A percentile compares a stretch with the other conserved stretches of the same genome.
phyloP scores from a whole-genome alignment of 805 yeast genomes.

The Zygosaccharomyces bailii region DNA sequence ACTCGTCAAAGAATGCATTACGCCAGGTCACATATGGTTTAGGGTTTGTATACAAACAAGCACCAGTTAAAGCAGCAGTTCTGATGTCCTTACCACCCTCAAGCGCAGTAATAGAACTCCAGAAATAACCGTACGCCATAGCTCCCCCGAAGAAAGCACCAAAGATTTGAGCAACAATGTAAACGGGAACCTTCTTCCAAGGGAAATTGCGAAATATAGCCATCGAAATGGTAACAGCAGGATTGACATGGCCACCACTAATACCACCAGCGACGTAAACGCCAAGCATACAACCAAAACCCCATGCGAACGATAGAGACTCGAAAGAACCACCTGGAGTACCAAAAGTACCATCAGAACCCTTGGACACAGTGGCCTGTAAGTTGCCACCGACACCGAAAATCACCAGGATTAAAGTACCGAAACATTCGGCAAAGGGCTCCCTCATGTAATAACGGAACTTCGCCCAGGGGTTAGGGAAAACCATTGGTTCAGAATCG shows the following conservation, averaged over 20 bases:
- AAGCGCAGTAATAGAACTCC: conserved; percentile 29
- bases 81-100: conserved; percentile 20
- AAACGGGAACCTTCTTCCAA: conserved; percentile 43
- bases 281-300: conserved; percentile 46
- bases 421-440: conserved; percentile 46
- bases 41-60: conserved; percentile 44
- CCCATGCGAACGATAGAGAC: conserved; percentile 44
- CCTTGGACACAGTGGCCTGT: conserved; percentile 37
- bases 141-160: conserved; percentile 46
- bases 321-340: conserved; percentile 37
- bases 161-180: conserved; percentile 42
- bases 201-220: conserved; percentile 47
- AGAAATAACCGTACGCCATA: conserved; percentile 42
- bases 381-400: conserved; percentile 47
- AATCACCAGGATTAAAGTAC: conserved; percentile 40
- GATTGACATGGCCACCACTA: conserved; percentile 49
- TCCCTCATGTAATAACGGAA: conserved; percentile 32
- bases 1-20: conserved; percentile 44
- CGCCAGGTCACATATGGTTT: conserved; percentile 35
- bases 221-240: conserved; percentile 44
- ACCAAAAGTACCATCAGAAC: conserved; percentile 18
- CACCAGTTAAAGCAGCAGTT: conserved; percentile 33
- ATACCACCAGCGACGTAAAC: conserved; percentile 45
- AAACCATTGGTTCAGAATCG: conserved; percentile 11
- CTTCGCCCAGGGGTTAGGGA: conserved; percentile 21